phyloP scores from a whole-genome alignment of 2,329 filamentous ascomycete species.

The Trichoderma cornu-damae region DNA sequence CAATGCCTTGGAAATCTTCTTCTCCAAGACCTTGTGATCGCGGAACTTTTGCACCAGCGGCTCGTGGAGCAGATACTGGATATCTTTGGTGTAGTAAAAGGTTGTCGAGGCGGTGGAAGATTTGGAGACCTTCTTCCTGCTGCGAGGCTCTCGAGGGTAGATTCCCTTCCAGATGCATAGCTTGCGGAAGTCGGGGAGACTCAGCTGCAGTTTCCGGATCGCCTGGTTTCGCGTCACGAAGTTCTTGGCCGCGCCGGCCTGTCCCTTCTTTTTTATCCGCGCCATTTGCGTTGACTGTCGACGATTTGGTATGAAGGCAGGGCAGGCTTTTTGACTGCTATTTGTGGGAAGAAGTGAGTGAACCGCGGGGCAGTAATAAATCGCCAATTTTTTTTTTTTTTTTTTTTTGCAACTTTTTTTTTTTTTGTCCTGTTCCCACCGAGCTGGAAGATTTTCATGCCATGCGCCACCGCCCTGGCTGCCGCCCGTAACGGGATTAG shows the following conservation, averaged over 20 bases:
- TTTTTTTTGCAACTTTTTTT: conserved; percentile 29
- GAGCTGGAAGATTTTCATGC: conserved; percentile 34
- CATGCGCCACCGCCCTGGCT: conserved; percentile 28
- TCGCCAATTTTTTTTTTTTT: conserved; percentile 25
- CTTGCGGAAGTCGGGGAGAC: conserved; percentile 92
- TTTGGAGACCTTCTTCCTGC: conserved; percentile 94
- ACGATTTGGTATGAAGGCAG: conserved; percentile 17
- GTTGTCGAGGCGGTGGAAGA: conserved; percentile 86
- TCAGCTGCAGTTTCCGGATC: conserved; percentile 95
- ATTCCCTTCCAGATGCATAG: conserved; percentile 99
- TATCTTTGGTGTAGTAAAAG: conserved; percentile 89
- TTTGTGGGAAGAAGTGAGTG: conserved; percentile 23
- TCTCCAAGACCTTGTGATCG: conserved; percentile 92
- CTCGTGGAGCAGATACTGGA: conserved; percentile 96
- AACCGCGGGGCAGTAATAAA: conserved; percentile 33
- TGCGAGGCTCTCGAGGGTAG: conserved; percentile 93
- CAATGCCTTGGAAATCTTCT: conserved; percentile 92
- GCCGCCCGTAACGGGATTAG: conserved; percentile 20
- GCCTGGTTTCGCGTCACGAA: conserved; percentile 97
- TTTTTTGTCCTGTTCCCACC: conserved; percentile 34
- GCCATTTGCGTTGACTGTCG: conserved; percentile 48
- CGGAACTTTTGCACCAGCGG: conserved; percentile 91
- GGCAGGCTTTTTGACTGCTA: conserved; percentile 21
- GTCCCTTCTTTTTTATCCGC: conserved; percentile 87
- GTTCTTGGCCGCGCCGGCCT: conserved; percentile 91